These are phyloP conservation scores for Ilyonectria robusta DNA, from an alignment of 2,329 filamentous ascomycete genomes.

Conservation along the genomic window DNA sequence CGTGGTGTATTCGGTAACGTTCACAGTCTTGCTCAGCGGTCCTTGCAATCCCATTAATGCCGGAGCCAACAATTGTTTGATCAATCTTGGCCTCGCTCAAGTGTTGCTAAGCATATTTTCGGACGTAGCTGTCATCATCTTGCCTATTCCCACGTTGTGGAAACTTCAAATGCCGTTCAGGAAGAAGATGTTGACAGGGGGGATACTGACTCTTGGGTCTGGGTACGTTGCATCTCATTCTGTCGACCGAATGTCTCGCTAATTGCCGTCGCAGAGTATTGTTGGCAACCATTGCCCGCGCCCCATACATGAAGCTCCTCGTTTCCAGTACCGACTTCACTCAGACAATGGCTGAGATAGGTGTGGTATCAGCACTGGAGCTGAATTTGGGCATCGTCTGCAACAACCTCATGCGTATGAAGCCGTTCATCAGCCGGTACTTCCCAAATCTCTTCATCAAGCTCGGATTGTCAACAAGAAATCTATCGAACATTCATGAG, in stretches of 20 bases:
- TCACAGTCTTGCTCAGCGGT: conserved; percentile 5
- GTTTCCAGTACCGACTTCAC: conserved; percentile 15
- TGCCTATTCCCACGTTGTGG: conserved; percentile 16
- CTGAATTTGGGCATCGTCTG: conserved; percentile 1
- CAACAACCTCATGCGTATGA: background rate
- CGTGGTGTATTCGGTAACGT: conserved; percentile 1
- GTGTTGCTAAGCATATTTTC: conserved; percentile 23
- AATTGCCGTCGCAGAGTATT: conserved; percentile 9
- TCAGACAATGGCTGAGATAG: conserved; percentile 9
- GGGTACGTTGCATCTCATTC: conserved; percentile 4
- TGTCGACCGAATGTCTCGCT: no score
- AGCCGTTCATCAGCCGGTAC: background rate
- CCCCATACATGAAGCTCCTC: conserved; percentile 22
- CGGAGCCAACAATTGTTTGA: conserved; percentile 15
- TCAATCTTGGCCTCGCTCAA: conserved; percentile 22
- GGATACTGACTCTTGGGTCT: conserved; percentile 15
- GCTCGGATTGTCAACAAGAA: background rate
- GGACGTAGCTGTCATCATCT: conserved; percentile 13
- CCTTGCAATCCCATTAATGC: conserved; percentile 23
- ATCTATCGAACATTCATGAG: background rate
- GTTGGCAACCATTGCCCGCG: conserved; percentile 20
- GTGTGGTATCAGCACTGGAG: conserved; percentile 22
- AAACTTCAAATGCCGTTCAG: conserved; percentile 16
- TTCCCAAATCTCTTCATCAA: background rate
- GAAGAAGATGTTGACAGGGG: conserved; percentile 19